Evolutionary conservation across 208 protist species (phyloP).

Genomic region (Porcisia deanei): DNA sequence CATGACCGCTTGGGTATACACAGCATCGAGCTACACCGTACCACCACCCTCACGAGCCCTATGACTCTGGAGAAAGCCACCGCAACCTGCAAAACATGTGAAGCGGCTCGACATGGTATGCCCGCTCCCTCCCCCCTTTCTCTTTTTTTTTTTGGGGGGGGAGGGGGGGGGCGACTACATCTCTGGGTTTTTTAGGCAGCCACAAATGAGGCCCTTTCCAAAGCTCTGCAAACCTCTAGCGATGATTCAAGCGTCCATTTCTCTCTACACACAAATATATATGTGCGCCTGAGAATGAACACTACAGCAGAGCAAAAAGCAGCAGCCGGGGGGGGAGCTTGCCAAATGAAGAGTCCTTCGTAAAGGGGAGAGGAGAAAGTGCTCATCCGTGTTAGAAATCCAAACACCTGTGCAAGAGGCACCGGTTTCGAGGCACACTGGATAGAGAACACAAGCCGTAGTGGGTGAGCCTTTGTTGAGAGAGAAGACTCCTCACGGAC

Average conservation of each 20-base stretch:
- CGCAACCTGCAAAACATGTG: constrained; percentile 13
- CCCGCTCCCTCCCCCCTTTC: not conserved
- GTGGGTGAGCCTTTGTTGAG: not conserved
- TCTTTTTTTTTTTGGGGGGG: not conserved
- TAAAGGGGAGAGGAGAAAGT: not conserved
- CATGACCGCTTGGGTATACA: constrained; percentile 18
- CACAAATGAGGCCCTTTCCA: constrained; percentile 13
- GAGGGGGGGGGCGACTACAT: too few species aligned
- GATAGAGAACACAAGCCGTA: not conserved
- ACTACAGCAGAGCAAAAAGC: not conserved
- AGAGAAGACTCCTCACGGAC: not conserved
- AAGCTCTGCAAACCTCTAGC: not conserved
- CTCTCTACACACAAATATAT: not conserved
- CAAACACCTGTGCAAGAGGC: not conserved
- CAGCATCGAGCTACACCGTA: constrained; percentile 19
- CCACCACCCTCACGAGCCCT: constrained; percentile 23
- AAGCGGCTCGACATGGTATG: not conserved
- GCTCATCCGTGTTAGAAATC: not conserved
- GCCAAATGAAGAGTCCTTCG: not conserved
- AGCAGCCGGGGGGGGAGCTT: not conserved
- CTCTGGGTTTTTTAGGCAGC: too few species aligned
- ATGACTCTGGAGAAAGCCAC: constrained; percentile 13
- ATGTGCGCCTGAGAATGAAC: not conserved
- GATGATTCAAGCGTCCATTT: too few species aligned
- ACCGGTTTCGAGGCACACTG: too few species aligned